Conservation (phyloP, 345 rosid genomes). For the Angophora floribunda region DNA sequence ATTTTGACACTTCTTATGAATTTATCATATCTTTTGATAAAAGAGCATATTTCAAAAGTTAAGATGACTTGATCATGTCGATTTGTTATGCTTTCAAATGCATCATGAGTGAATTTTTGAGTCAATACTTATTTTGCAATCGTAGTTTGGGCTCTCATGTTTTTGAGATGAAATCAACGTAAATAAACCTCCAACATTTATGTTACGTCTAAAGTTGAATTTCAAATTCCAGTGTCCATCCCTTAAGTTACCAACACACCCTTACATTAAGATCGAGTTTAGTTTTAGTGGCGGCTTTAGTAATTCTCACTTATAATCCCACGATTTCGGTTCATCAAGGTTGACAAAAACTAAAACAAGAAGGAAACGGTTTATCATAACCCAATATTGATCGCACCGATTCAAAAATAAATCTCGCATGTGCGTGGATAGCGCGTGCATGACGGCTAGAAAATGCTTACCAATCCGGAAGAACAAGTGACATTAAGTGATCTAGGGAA, state of each 20-base stretch:
- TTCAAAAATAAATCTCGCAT: neutral
- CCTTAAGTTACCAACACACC: neutral
- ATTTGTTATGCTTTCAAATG: neutral
- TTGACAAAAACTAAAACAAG: neutral
- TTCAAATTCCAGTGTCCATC: neutral
- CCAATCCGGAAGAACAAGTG: neutral
- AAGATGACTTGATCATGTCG: neutral
- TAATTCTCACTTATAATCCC: neutral
- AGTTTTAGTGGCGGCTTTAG: neutral
- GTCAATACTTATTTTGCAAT: neutral
- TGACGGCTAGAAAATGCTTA: neutral
- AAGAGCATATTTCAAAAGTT: rapidly evolving
- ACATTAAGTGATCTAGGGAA: too few species aligned
- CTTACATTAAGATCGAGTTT: neutral
- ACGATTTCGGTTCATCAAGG: neutral
- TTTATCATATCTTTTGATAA: neutral
- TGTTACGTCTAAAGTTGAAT: too few species aligned
- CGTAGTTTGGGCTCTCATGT: neutral
- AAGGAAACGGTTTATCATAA: neutral
- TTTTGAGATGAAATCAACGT: neutral
- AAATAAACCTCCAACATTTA: neutral
- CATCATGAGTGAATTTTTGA: neutral
- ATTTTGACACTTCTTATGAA: rapidly evolving
- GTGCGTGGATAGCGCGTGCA: neutral
- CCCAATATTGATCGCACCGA: neutral